A percentile compares a stretch with the other conserved stretches of the same genome.
These are phyloP conservation scores for Aspergillus sclerotialis DNA, from an alignment of 2,329 filamentous ascomycete species.

Conservation along the genomic window DNA sequence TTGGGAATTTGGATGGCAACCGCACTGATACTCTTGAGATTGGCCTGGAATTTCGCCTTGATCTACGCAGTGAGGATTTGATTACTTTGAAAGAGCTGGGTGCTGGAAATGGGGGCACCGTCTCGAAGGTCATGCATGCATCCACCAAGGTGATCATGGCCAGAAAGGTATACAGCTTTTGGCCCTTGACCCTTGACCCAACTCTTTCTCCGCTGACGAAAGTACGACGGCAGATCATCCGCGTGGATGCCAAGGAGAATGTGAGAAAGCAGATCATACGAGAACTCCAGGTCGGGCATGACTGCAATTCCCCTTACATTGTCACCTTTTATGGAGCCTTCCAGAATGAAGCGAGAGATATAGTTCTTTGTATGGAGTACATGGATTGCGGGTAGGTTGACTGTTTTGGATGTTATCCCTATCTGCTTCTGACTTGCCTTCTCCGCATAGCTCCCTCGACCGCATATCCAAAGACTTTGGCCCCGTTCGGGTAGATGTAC, in stretches of 20 bases:
- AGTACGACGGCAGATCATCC: constrained; percentile 69
- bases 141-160: constrained; percentile 96
- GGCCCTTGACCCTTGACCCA: too few relatives aligned
- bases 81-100: constrained; percentile 91
- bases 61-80: constrained; percentile 84
- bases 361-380: constrained; percentile 99
- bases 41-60: constrained; percentile 91
- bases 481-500: constrained; percentile 87
- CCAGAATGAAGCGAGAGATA: constrained; percentile 91
- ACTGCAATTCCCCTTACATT: constrained; percentile 94
- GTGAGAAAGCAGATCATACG: constrained; percentile 94
- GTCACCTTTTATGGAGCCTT: constrained; percentile 98
- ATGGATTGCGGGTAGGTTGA: constrained; percentile 92
- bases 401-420: background rate
- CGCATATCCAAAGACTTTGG: constrained; percentile 91
- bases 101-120: constrained; percentile 92
- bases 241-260: constrained; percentile 95
- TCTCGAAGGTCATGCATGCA: constrained; percentile 94
- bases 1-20: constrained; percentile 53
- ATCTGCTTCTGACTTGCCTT: background rate
- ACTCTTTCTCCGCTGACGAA: too few relatives aligned
- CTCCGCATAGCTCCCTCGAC: constrained; percentile 67
- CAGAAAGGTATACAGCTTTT: constrained; percentile 85
- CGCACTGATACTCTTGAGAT: constrained; percentile 77
- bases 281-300: constrained; percentile 96